phyloP scores from a whole-genome alignment of 192 early-diverging fungal genomes.

The Dissophora globulifera region DNA sequence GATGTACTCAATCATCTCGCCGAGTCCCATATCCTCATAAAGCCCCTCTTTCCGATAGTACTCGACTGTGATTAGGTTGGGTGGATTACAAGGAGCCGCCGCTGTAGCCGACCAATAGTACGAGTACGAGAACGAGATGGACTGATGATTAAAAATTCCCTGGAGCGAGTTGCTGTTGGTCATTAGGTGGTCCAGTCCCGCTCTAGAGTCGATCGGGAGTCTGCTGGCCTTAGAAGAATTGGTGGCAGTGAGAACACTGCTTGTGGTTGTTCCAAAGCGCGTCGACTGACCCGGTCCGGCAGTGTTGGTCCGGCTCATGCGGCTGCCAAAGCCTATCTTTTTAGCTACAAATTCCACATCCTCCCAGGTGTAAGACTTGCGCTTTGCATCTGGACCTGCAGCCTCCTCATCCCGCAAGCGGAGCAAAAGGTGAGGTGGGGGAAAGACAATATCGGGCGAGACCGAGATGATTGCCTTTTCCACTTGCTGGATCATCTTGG shows the following conservation, averaged over 20 bases:
- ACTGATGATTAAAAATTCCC: conserved; percentile 63
- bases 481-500: conserved; percentile 57
- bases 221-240: not conserved
- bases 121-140: conserved; percentile 60
- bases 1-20: conserved; percentile 60
- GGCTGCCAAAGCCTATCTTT: conserved; percentile 42
- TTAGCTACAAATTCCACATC: conserved; percentile 36
- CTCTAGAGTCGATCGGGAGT: conserved; percentile 60
- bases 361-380: conserved; percentile 34
- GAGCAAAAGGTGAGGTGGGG: conserved; percentile 80
- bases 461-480: conserved; percentile 76
- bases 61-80: conserved; percentile 58
- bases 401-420: conserved; percentile 69
- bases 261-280: conserved; percentile 17
- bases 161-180: conserved; percentile 62
- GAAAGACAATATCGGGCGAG: conserved; percentile 82
- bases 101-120: conserved; percentile 54
- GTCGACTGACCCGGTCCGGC: not conserved
- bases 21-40: conserved; percentile 57
- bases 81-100: conserved; percentile 56
- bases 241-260: not conserved
- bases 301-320: conserved; percentile 23
- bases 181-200: conserved; percentile 62
- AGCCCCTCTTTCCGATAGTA: conserved; percentile 60
- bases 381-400: conserved; percentile 22